Conservation (phyloP, 139 green algal species). For the Tetraselmis striata region DNA sequence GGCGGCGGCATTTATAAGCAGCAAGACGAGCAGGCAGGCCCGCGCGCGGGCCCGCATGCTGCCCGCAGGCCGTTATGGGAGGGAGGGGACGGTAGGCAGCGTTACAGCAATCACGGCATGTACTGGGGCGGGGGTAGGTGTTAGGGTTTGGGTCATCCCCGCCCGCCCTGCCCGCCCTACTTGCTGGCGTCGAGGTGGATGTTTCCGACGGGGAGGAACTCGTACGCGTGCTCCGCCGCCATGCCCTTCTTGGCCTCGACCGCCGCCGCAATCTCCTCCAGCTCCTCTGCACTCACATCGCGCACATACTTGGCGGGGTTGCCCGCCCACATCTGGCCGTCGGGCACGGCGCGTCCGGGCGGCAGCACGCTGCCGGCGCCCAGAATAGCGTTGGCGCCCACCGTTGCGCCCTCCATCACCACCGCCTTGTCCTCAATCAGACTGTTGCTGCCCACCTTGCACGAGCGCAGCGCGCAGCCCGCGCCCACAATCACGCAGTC, state of each 20-base stretch:
- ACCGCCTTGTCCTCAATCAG: constrained; percentile 2
- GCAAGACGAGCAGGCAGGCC: no score
- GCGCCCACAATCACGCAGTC: constrained; percentile 10
- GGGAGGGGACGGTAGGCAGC: no score
- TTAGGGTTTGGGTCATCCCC: no score
- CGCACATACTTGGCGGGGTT: constrained; percentile 11
- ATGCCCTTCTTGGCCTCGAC: neutral
- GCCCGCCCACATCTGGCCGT: constrained; percentile 12
- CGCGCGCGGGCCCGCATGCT: no score
- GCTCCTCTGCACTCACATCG: constrained; percentile 8
- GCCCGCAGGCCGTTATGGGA: no score
- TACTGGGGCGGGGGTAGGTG: no score
- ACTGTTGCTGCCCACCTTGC: neutral
- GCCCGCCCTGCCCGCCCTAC: no score
- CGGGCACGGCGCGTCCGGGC: neutral
- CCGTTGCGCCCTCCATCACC: constrained; percentile 1
- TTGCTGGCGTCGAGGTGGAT: neutral
- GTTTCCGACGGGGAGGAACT: neutral
- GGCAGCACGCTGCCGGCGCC: constrained; percentile 5
- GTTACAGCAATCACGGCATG: no score
- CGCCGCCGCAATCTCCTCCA: neutral
- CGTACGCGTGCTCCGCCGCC: neutral
- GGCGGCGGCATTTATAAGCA: no score
- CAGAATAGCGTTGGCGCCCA: neutral
- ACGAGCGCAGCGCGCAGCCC: neutral